Percentiles rank a stretch among this genome's conserved stretches.
Conservation (phyloP, 129 eudicot genomes). For the Pseudognaphalium luteoalbum region DNA sequence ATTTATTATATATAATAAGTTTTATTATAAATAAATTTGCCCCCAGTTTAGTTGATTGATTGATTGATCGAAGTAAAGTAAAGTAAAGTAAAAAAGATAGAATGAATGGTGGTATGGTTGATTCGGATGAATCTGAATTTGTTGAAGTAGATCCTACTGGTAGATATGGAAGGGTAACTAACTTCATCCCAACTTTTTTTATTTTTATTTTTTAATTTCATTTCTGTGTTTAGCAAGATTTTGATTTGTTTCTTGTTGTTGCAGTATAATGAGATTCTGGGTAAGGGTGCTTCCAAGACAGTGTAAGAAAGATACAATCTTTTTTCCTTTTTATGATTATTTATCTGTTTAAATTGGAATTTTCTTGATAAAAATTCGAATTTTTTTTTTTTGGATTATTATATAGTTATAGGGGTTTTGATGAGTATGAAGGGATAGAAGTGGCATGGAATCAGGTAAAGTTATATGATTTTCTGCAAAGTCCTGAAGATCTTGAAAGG, state of each 20-base stretch:
- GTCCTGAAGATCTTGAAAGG: conserved; percentile 93
- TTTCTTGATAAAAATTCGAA: not conserved
- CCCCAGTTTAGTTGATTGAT: not conserved
- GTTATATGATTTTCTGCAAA: conserved; percentile 71
- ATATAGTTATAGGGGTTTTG: conserved; percentile 76
- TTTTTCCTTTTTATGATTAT: not conserved
- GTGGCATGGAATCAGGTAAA: conserved; percentile 99
- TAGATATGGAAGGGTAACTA: conserved; percentile 90
- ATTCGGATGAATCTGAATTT: conserved; percentile 60
- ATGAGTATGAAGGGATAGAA: conserved; percentile 95
- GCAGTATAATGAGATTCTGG: conserved; percentile 87
- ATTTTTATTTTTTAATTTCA: not conserved
- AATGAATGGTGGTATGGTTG: conserved; percentile 15
- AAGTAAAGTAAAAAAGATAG: not conserved
- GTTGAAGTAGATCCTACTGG: conserved; percentile 97
- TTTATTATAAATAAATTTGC: not conserved
- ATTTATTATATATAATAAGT: too few relatives aligned
- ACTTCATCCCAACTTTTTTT: not conserved
- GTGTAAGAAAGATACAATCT: conserved; percentile 53
- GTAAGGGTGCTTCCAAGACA: conserved; percentile 93
- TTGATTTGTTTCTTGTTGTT: conserved; percentile 9
- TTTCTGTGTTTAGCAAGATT: not conserved
- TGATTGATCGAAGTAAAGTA: too few relatives aligned
- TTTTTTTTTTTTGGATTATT: not conserved
- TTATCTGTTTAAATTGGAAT: too few relatives aligned